phyloP scores from a whole-genome alignment of 129 eudicot genomes.

The Kitagawia praeruptora region DNA sequence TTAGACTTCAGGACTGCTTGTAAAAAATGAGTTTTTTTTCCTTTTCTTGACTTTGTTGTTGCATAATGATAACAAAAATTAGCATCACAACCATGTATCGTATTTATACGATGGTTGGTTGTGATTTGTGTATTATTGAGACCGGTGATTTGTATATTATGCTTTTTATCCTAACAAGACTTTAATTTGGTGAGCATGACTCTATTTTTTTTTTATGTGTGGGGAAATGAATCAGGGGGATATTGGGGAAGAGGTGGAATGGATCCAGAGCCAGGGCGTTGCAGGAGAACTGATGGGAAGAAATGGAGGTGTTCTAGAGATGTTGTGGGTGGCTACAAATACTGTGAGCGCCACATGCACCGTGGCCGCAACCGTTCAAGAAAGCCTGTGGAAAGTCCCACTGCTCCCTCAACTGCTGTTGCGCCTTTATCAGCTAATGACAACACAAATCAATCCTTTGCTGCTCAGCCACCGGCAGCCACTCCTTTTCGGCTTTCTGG shows the following conservation, averaged over 20 bases:
- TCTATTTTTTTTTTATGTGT: background rate
- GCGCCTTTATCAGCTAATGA: background rate
- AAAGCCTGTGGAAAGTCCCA: constrained; percentile 99
- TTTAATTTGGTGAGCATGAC: background rate
- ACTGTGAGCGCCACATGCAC: constrained; percentile 92
- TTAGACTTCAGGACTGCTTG: background rate
- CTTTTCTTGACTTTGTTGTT: too few species aligned
- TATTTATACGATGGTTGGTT: too few species aligned
- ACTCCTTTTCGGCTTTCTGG: constrained; percentile 35
- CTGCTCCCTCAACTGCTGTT: constrained; percentile 40
- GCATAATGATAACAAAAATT: background rate
- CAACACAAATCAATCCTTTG: constrained; percentile 8
- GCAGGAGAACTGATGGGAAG: constrained; percentile 91
- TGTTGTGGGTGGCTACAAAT: constrained; percentile 65
- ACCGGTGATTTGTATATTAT: too few species aligned
- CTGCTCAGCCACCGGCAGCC: constrained; percentile 17
- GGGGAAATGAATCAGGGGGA: constrained; percentile 35
- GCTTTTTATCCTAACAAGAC: background rate
- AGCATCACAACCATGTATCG: too few species aligned
- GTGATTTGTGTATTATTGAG: too few species aligned
- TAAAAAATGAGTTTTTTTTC: background rate
- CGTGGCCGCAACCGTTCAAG: constrained; percentile 99
- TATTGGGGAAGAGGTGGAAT: constrained; percentile 82
- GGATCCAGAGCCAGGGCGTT: constrained; percentile 96
- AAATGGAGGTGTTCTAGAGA: constrained; percentile 92